Percentiles rank a stretch among this genome's conserved stretches.
phyloP scores from a whole-genome alignment of 371 early-diverging fungal species.

The Apophysomyces trapeziformis region DNA sequence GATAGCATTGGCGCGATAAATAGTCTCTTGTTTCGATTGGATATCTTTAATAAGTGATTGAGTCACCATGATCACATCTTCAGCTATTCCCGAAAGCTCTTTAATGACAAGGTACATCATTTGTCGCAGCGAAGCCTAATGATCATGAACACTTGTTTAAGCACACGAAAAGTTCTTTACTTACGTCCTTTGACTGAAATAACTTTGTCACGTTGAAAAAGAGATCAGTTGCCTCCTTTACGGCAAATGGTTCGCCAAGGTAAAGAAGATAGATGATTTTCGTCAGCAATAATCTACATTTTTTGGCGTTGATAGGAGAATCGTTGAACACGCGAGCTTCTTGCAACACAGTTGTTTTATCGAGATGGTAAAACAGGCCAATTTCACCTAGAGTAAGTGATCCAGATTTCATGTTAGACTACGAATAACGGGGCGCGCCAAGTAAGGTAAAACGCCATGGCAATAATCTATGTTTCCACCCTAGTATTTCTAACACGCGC shows the following conservation, averaged over 20 bases:
- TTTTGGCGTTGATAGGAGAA: constrained; percentile 92
- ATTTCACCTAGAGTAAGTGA: constrained; percentile 37
- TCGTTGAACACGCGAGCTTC: constrained; percentile 97
- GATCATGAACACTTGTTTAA: background rate
- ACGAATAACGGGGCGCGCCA: constrained; percentile 14
- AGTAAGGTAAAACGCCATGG: background rate
- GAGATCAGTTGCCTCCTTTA: constrained; percentile 94
- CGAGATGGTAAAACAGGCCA: constrained; percentile 70
- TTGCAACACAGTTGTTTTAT: constrained; percentile 94
- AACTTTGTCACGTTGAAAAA: constrained; percentile 98
- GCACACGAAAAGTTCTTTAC: constrained; percentile 18
- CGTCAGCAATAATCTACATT: constrained; percentile 90
- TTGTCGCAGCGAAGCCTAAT: constrained; percentile 88
- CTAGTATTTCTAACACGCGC: background rate
- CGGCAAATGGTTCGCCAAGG: constrained; percentile 85
- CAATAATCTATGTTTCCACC: background rate
- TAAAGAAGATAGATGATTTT: constrained; percentile 94
- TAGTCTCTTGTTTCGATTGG: constrained; percentile 88
- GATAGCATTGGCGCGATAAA: constrained; percentile 94
- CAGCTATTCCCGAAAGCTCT: constrained; percentile 90
- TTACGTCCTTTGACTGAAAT: constrained; percentile 95
- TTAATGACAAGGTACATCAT: constrained; percentile 97
- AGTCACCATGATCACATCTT: constrained; percentile 98
- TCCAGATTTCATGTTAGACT: background rate
- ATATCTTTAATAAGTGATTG: constrained; percentile 96